Evolutionary conservation across 78 protist species (phyloP), one percentile per base, ranked within the genome.

Genomic region (Planoprotostelium fungivorum): DNA sequence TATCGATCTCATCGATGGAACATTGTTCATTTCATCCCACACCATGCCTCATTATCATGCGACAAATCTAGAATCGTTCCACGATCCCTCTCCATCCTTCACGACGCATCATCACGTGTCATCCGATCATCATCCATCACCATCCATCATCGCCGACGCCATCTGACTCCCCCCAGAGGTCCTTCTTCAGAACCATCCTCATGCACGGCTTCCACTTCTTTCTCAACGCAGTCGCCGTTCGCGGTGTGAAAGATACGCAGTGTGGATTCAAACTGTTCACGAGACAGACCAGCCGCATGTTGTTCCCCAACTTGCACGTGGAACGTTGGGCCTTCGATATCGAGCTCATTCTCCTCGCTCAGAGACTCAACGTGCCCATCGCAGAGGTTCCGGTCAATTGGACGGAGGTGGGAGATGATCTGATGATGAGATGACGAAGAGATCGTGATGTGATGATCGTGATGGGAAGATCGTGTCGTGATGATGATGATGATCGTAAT

Each of bases 251-350:
- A 16, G 97, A 96, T 86, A 92, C 94, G 10, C 94, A 92, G 51
- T 92, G 94, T 86, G 94, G 94, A 29, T 92, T 92, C 87, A 92
- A 92, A 90, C 87, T 96, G 63, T 95, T 96, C 35, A 89, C 97
- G 0, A 36, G 95, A 29, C 83, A 84, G 0, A 84, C 96, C 5
- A 92, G 93, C 0, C 38, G 37, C 36, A n/a, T 28, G 34, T 9
- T 93, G 31, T 89, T 93, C 38, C 85, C 94, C 39, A 35, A 34
- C 1, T 1, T 96, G 16, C 96, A 94, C 83, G 39, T 94, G 1
- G 91, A 90, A 31, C 36, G 95, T 63, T 94, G 96, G 95, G 90
- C 95, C 34, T 94, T 90, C 87, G 97, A 96, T 85, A 94, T 96
- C 0, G 96, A 94, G 89, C 38, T 96, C 28, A 34, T 94, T 9